Conservation (phyloP, 371 early-diverging fungal species). For the Dinochytrium kinnereticum region DNA sequence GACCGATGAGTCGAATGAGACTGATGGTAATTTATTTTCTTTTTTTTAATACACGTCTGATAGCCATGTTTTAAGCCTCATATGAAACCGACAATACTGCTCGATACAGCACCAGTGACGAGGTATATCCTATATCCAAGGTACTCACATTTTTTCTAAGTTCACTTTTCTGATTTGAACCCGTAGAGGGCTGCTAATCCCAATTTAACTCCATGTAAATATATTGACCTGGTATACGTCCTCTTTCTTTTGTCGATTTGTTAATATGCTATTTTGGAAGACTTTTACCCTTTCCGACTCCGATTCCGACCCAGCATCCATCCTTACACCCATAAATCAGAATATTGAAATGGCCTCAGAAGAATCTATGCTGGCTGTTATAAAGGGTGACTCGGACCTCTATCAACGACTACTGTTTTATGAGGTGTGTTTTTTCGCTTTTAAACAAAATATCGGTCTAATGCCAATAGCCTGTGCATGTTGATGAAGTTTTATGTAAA, state of each 20-base stretch:
- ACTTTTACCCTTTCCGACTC: not conserved
- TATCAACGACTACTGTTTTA: not conserved
- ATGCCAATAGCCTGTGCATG: not conserved
- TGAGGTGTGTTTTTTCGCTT: not conserved
- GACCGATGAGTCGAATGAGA: not conserved
- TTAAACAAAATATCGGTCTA: not conserved
- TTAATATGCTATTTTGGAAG: no score
- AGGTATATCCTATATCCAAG: no score
- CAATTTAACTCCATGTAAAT: no score
- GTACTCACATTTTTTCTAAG: no score
- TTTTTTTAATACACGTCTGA: not conserved
- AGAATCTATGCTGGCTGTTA: not conserved
- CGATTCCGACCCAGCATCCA: not conserved
- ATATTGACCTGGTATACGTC: no score
- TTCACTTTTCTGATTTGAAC: no score
- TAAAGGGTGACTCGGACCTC: not conserved
- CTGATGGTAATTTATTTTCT: not conserved
- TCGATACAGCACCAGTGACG: not conserved
- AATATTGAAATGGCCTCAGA: not conserved
- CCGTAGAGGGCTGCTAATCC: no score
- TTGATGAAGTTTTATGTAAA: slow-evolving; percentile 2
- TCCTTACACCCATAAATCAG: not conserved
- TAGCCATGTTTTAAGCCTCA: not conserved
- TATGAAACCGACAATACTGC: not conserved
- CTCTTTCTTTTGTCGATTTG: no score